Base-by-base conservation (phyloP, 225 moss, liverwort and hornwort species). In the Rhytidiadelphus loreus region DNA sequence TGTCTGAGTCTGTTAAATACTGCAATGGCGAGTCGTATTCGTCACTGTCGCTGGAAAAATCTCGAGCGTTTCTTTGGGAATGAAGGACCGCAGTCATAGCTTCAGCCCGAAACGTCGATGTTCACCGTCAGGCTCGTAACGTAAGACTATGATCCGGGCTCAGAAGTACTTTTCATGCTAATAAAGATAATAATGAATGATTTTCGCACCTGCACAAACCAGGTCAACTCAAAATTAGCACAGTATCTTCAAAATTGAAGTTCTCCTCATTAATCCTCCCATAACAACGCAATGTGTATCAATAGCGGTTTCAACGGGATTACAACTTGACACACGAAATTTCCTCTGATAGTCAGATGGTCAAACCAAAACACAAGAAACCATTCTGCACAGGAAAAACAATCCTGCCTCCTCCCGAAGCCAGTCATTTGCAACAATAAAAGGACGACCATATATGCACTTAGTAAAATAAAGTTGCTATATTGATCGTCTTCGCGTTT, bases 51-150 rank as follows among this genome's bases (percentile, higher is more conserved):
- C 94, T 92, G 72, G 94, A 94, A 88, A 91, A 94, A 37, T 88
- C 90, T 83, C 91, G 92, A 87, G 86, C 62, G 90, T 17, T 94
- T 91, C 92, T 90, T 87, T 91, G 91, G 69, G 91, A 94, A 92
- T 92, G 79, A 87, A 92, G 90, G 94, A 94, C 91, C 69, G 91
- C 94, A 94, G 94, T 94, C 94, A 94, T 94, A 94, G 88, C 92
- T 92, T 89, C 91, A 86, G 55, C 81, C 76, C 80, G 85, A 44
- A 70, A 81, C 81, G 78, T 58, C 56, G 80, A 81, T 16, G 64
- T 83, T 80, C 61, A 82, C 58, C 14, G 80, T 86, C 88, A 81
- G 87, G 55, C 71, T 86, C 77, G 85, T 48, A 63, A 60, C n/a
- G 43, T 28, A 26, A 71, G 66, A 72, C 78, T 87, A 87, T 44